These are phyloP conservation scores for Suillus tomentosus DNA, from an alignment of 768 basidiomycete species.

Conservation along the genomic window DNA sequence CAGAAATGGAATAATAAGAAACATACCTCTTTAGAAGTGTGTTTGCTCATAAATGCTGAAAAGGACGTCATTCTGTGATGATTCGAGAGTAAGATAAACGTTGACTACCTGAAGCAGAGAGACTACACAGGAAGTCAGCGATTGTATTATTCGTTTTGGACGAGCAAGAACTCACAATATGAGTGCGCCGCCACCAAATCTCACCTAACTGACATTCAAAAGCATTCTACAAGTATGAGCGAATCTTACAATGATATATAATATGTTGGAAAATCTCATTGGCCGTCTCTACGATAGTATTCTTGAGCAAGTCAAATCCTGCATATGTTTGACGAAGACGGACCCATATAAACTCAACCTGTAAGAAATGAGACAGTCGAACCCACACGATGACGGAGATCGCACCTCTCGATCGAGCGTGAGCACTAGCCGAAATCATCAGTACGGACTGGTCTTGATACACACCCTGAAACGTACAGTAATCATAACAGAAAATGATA, in stretches of 20 bases:
- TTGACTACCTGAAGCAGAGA: not conserved
- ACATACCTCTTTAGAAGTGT: not conserved
- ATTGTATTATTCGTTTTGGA: not conserved
- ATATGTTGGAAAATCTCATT: not conserved
- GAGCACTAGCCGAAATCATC: not conserved
- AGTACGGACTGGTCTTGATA: not conserved
- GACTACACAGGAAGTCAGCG: not conserved
- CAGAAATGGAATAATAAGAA: not conserved
- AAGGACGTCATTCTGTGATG: not conserved
- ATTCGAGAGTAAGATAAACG: not conserved
- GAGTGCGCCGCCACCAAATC: constrained; percentile 1
- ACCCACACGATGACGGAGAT: not conserved
- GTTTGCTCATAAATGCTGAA: not conserved
- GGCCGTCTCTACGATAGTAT: not conserved
- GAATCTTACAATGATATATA: constrained; percentile 4
- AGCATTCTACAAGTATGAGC: not conserved
- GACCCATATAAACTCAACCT: constrained; percentile 6
- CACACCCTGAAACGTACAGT: not conserved
- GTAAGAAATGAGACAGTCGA: not conserved
- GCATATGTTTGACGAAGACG: not conserved
- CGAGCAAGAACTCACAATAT: not conserved
- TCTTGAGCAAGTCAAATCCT: not conserved
- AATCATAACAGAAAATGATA: constrained; percentile 7
- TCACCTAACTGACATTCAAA: not conserved
- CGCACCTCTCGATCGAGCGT: constrained; percentile 4